phyloP scores from a whole-genome alignment of 805 yeast genomes.

The Dipodascopsis uninucleata region DNA sequence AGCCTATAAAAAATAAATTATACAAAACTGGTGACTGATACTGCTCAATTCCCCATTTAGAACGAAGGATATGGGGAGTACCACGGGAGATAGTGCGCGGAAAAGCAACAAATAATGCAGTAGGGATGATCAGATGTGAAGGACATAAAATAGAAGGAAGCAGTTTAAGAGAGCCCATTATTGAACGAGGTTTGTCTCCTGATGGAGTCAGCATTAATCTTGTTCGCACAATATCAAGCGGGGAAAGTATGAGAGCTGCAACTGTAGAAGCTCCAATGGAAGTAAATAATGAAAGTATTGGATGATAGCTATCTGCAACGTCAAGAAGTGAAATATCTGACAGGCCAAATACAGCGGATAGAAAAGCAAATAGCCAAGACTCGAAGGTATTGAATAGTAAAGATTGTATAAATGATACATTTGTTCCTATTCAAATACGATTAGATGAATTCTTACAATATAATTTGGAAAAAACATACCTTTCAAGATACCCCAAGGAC shows the following conservation, averaged over 20 bases:
- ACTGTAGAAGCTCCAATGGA: conserved; percentile 68
- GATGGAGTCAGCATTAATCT: conserved; percentile 70
- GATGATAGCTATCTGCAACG: conserved; percentile 73
- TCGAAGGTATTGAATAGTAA: conserved; percentile 73
- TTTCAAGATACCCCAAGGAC: conserved; percentile 59
- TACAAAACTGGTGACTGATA: conserved; percentile 59
- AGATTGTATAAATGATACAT: conserved; percentile 71
- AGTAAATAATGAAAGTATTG: conserved; percentile 60
- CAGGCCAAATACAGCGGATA: conserved; percentile 73
- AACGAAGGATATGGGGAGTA: conserved; percentile 63
- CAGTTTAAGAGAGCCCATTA: conserved; percentile 59
- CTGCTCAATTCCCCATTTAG: conserved; percentile 61
- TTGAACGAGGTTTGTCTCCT: conserved; percentile 53
- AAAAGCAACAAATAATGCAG: conserved; percentile 59
- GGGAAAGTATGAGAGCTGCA: conserved; percentile 70
- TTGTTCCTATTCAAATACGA: conserved; percentile 57
- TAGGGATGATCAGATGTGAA: conserved; percentile 57
- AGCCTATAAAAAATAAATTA: conserved; percentile 53
- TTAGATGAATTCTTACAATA: conserved; percentile 59
- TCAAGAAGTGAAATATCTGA: conserved; percentile 90
- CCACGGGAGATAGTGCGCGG: conserved; percentile 57
- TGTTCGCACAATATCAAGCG: conserved; percentile 76
- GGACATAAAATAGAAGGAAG: conserved; percentile 56
- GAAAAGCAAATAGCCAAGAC: conserved; percentile 87
- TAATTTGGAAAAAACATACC: conserved; percentile 49